Evolutionary conservation across 106 monocot species (phyloP).

Genomic region (Alisma plantagoaquatica): DNA sequence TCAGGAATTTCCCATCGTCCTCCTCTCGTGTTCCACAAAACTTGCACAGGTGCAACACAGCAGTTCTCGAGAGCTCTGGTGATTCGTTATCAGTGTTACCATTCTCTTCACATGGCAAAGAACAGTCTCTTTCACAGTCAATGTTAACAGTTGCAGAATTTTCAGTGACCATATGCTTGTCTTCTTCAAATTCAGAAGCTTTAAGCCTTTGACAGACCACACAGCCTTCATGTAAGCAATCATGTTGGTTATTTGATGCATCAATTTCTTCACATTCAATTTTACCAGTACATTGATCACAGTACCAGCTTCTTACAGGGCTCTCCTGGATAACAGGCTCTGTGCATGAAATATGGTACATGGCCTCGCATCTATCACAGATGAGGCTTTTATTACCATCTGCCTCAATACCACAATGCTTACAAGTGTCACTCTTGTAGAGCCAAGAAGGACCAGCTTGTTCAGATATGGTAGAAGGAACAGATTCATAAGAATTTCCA

Average conservation of each 20-base stretch:
- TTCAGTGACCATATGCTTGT: slow-evolving; percentile 9
- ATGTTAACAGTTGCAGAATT: neutral
- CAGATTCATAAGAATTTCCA: too few species aligned
- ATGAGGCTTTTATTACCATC: slow-evolving; percentile 43
- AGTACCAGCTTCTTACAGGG: slow-evolving; percentile 49
- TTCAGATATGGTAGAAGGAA: slow-evolving; percentile 38
- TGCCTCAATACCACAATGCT: slow-evolving; percentile 40
- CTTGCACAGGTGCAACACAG: slow-evolving; percentile 6
- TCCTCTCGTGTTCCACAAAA: slow-evolving; percentile 15
- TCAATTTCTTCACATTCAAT: slow-evolving; percentile 9
- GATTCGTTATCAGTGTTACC: too few species aligned
- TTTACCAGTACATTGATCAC: slow-evolving; percentile 24
- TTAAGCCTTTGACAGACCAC: slow-evolving; percentile 58
- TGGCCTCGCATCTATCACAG: slow-evolving; percentile 71
- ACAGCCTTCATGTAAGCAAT: slow-evolving; percentile 46
- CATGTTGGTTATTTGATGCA: slow-evolving; percentile 6
- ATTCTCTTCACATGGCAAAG: slow-evolving; percentile 3
- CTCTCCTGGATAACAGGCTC: slow-evolving; percentile 26
- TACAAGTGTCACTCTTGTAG: slow-evolving; percentile 36
- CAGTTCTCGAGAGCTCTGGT: slow-evolving; percentile 9
- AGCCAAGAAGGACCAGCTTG: slow-evolving; percentile 38
- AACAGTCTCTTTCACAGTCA: slow-evolving; percentile 26
- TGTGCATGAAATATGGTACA: slow-evolving; percentile 62
- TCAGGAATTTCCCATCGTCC: slow-evolving; percentile 14
- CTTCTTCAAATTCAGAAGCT: slow-evolving; percentile 16